A percentile compares a stretch with the other conserved stretches of the same genome.
These are phyloP conservation scores for Neurospora tetrasperma DNA, from an alignment of 495 filamentous ascomycete species.

Conservation along the genomic window DNA sequence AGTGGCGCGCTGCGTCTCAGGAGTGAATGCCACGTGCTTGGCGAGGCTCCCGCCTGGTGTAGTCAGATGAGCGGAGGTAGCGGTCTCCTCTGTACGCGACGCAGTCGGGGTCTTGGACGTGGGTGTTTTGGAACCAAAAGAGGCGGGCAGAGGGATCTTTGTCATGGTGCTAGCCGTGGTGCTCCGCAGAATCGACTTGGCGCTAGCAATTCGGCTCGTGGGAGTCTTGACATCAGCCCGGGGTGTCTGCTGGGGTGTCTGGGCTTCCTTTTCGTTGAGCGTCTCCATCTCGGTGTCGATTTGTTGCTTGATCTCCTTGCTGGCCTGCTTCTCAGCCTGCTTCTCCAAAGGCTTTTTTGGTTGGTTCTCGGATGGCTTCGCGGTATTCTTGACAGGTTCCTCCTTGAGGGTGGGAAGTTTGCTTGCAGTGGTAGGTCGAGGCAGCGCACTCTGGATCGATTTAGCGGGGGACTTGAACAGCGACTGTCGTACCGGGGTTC, in stretches of 20 bases:
- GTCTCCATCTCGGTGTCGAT: neutral
- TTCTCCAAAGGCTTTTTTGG: neutral
- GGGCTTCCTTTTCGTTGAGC: neutral
- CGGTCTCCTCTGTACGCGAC: conserved; percentile 30
- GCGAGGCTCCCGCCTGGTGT: conserved; percentile 36
- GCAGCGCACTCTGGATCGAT: conserved; percentile 20
- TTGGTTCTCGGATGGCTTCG: neutral
- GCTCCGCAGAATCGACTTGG: conserved; percentile 41
- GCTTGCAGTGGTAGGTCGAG: conserved; percentile 30
- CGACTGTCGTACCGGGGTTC: conserved; percentile 29
- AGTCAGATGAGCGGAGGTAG: conserved; percentile 34
- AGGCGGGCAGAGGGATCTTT: conserved; percentile 29
- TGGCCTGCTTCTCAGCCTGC: conserved; percentile 11
- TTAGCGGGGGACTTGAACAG: conserved; percentile 29
- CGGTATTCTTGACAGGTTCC: conserved; percentile 10
- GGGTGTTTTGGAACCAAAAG: conserved; percentile 27
- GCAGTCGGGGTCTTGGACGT: conserved; percentile 20
- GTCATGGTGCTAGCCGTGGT: conserved; percentile 24
- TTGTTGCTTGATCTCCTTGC: neutral
- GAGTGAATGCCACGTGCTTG: conserved; percentile 40
- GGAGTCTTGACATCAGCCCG: conserved; percentile 26
- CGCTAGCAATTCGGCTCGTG: conserved; percentile 32
- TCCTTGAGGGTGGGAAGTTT: conserved; percentile 11
- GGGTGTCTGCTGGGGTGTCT: conserved; percentile 12
- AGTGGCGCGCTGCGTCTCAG: conserved; percentile 28